phyloP scores from a whole-genome alignment of 768 basidiomycete species.

The Suillus bovinus region DNA sequence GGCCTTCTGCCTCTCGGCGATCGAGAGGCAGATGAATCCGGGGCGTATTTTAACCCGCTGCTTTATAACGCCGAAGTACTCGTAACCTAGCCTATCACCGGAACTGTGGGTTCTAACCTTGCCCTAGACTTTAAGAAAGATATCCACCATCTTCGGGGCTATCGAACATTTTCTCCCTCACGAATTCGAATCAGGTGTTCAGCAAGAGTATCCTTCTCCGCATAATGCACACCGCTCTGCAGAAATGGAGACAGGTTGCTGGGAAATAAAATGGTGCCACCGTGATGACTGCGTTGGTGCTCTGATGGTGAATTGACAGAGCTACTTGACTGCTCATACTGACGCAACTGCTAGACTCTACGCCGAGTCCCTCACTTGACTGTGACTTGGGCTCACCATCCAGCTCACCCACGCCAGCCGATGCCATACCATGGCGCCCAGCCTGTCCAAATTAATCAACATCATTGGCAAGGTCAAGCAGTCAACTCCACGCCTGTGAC shows the following conservation, averaged over 20 bases:
- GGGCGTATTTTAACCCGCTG: slow-evolving; percentile 56
- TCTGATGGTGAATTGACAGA: slow-evolving; percentile 52
- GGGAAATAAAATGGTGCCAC: slow-evolving; percentile 80
- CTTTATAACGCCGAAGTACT: slow-evolving; percentile 59
- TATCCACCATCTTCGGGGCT: slow-evolving; percentile 62
- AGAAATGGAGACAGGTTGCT: slow-evolving; percentile 60
- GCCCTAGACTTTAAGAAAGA: slow-evolving; percentile 47
- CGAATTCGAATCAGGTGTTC: slow-evolving; percentile 19
- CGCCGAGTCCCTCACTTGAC: slow-evolving; percentile 69
- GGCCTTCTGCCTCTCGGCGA: slow-evolving; percentile 24
- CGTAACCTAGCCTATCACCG: not conserved
- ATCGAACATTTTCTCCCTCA: slow-evolving; percentile 55
- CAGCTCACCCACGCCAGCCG: slow-evolving; percentile 17
- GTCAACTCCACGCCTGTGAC: slow-evolving; percentile 11
- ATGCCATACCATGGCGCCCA: slow-evolving; percentile 17
- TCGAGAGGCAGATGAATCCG: slow-evolving; percentile 30
- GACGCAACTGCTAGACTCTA: slow-evolving; percentile 50
- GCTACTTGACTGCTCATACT: slow-evolving; percentile 8
- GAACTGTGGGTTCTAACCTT: slow-evolving; percentile 6
- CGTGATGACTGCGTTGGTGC: slow-evolving; percentile 76
- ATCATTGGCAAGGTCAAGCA: slow-evolving; percentile 23
- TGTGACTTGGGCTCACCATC: slow-evolving; percentile 82
- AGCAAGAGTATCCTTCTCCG: slow-evolving; percentile 41
- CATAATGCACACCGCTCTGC: slow-evolving; percentile 57
- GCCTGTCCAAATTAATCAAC: slow-evolving; percentile 9